Evolutionary conservation across 1,139 yeast genomes (phyloP).

Genomic region (Barnettozyma hawaiiensis): DNA sequence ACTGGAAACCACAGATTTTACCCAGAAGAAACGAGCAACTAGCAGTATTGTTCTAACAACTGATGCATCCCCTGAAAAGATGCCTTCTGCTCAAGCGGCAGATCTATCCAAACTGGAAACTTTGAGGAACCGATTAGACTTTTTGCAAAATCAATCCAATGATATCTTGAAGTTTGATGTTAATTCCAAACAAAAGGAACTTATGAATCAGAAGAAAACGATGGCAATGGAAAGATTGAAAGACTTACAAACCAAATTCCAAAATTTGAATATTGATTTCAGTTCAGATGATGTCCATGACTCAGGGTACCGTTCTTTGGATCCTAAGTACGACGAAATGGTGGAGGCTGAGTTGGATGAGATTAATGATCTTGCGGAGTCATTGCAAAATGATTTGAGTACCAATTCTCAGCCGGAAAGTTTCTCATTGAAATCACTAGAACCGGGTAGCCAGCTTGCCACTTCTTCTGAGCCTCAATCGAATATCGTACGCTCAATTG

Average conservation of each 20-base stretch:
- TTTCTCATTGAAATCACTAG: neutral
- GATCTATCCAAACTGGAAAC: conserved; percentile 40
- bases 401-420: conserved; percentile 4
- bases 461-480: neutral
- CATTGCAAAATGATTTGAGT: conserved; percentile 16
- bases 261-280: conserved; percentile 56
- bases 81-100: conserved; percentile 22
- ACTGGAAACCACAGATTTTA: conserved; percentile 81
- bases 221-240: conserved; percentile 64
- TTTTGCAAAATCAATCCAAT: conserved; percentile 66
- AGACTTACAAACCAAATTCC: conserved; percentile 55
- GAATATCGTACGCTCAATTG: conserved; percentile 25
- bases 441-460: neutral
- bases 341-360: conserved; percentile 24
- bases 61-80: conserved; percentile 22
- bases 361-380: conserved; percentile 22
- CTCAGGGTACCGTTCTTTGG: conserved; percentile 20
- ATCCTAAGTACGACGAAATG: conserved; percentile 23
- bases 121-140: conserved; percentile 53
- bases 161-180: conserved; percentile 63
- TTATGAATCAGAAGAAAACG: conserved; percentile 50
- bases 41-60: conserved; percentile 7
- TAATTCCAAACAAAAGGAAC: conserved; percentile 44
- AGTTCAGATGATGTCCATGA: conserved; percentile 7
- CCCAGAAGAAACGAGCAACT: conserved; percentile 29